phyloP scores from a whole-genome alignment of 257 asterid species.

The Nicotiana tomentosiformis region DNA sequence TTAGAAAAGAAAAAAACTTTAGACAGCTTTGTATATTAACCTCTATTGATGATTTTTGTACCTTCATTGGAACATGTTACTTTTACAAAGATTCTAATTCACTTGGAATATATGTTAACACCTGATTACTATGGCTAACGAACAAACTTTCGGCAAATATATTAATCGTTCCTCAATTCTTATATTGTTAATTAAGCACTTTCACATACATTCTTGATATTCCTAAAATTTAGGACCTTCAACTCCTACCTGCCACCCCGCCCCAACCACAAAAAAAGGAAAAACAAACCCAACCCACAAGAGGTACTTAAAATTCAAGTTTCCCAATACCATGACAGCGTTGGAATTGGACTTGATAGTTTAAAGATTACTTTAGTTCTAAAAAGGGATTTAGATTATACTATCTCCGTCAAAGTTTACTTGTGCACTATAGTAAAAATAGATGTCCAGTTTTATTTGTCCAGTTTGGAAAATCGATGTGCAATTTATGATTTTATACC shows the following conservation, averaged over 20 bases:
- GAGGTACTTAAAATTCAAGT: background rate
- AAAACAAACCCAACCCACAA: background rate
- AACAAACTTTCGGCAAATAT: conserved; percentile 14
- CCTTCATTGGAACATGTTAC: conserved; percentile 29
- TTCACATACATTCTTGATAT: conserved; percentile 1
- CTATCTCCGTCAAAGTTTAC: too few relatives aligned
- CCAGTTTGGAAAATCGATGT: too few relatives aligned
- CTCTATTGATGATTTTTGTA: background rate
- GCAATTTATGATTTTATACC: too few relatives aligned
- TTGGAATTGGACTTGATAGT: background rate
- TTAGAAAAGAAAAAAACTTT: background rate
- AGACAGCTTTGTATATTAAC: background rate
- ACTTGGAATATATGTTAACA: conserved; percentile 41
- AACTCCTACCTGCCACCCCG: background rate
- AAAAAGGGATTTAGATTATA: background rate
- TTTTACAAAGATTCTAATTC: conserved; percentile 33
- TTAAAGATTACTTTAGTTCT: background rate
- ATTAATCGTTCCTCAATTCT: conserved; percentile 15
- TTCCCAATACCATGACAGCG: background rate
- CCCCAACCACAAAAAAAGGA: background rate
- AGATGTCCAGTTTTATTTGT: too few relatives aligned
- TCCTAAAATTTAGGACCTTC: conserved; percentile 3
- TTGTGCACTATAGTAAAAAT: too few relatives aligned
- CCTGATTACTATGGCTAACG: conserved; percentile 35
- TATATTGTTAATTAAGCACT: conserved; percentile 21